Percentiles rank a stretch among this genome's conserved stretches.
phyloP scores from a whole-genome alignment of 129 eudicot species.

The Chrysanthemum lavandulifolium region DNA sequence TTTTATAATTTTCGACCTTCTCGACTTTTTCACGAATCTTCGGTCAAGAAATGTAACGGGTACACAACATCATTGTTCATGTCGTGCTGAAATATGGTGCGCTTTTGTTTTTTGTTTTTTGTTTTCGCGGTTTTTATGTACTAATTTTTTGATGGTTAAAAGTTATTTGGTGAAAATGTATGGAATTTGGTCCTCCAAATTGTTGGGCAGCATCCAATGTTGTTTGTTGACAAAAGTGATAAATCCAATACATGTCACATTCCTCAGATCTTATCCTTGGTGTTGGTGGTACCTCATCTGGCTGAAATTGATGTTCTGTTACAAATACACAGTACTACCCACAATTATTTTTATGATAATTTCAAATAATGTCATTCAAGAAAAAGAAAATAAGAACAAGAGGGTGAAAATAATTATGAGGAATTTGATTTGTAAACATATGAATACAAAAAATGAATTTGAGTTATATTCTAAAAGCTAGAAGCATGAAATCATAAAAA shows the following conservation, averaged over 20 bases:
- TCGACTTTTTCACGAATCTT: not conserved
- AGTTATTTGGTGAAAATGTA: conserved; percentile 5
- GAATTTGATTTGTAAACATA: not conserved
- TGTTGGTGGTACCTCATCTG: conserved; percentile 64
- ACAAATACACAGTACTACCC: conserved; percentile 34
- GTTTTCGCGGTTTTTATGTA: conserved; percentile 18
- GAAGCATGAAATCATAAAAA: not conserved
- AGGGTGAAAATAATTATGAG: not conserved
- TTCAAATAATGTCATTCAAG: not conserved
- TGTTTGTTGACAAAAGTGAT: conserved; percentile 35
- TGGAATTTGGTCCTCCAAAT: conserved; percentile 15
- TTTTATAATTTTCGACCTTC: conserved; percentile 21
- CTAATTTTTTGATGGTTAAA: conserved; percentile 6
- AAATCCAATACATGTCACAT: conserved; percentile 59
- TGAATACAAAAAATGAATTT: not conserved
- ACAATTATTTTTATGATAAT: conserved; percentile 14
- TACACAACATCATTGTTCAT: not conserved
- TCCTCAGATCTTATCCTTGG: conserved; percentile 71
- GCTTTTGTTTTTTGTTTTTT: conserved; percentile 9
- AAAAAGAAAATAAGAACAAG: not conserved
- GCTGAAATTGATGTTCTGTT: conserved; percentile 68
- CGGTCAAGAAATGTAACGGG: not conserved
- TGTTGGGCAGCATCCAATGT: conserved; percentile 29
- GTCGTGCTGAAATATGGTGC: not conserved
- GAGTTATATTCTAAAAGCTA: conserved; percentile 2